Percentiles rank a stretch among this genome's conserved stretches.
Conservation (phyloP, 805 yeast species). For the Myxozyma udenii region DNA sequence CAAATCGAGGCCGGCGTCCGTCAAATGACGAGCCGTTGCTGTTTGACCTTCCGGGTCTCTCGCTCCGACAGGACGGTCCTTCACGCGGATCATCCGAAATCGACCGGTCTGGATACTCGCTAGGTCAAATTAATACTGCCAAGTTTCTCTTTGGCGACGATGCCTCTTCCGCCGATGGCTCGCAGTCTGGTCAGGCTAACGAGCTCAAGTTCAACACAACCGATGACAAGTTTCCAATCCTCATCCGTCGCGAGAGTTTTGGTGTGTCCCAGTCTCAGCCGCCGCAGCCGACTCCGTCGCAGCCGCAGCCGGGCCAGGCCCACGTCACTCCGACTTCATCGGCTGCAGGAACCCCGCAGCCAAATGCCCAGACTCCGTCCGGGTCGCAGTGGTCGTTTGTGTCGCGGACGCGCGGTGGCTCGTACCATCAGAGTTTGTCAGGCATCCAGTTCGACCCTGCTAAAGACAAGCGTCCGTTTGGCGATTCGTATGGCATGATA, state of each 20-base stretch:
- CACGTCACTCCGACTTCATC: not conserved
- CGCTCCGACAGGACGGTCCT: not conserved
- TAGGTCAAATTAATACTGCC: constrained; percentile 24
- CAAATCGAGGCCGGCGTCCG: constrained; percentile 24
- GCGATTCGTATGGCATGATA: not conserved
- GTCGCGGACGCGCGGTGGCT: constrained; percentile 10
- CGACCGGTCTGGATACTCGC: constrained; percentile 18
- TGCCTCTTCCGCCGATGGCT: constrained; percentile 3
- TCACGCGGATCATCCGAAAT: constrained; percentile 9
- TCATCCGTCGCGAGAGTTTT: constrained; percentile 36
- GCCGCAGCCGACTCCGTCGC: constrained; percentile 5
- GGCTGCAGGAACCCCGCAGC: constrained; percentile 2
- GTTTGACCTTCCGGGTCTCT: constrained; percentile 14
- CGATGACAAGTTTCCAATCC: constrained; percentile 38
- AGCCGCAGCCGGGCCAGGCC: constrained; percentile 10
- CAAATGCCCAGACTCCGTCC: constrained; percentile 7
- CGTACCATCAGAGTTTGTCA: constrained; percentile 23
- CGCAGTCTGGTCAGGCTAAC: not conserved
- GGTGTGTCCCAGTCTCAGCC: constrained; percentile 8
- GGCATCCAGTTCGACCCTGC: constrained; percentile 15
- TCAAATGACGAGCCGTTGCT: constrained; percentile 24
- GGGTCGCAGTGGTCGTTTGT: constrained; percentile 19
- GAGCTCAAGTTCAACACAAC: constrained; percentile 35
- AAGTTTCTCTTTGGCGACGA: constrained; percentile 27
- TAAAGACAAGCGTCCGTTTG: constrained; percentile 19